A percentile compares a stretch with the other conserved stretches of the same genome.
Evolutionary conservation across 73 alveolate genomes (phyloP).

Genomic region (Uronychia binucleata): DNA sequence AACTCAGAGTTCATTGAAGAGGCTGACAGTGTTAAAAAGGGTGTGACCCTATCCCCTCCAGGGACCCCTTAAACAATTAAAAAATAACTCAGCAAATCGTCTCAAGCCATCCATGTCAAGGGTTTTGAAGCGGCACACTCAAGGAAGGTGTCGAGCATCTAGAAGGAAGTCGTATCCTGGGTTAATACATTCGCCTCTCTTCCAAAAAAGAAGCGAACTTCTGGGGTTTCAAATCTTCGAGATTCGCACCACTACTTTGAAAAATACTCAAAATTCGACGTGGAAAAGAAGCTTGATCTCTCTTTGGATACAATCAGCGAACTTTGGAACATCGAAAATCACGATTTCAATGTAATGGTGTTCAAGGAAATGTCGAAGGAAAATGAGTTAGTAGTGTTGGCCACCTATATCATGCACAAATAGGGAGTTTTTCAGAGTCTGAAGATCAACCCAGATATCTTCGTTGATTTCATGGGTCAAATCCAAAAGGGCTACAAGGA

Average conservation of each 20-base stretch:
- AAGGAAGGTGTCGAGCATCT: too few species aligned
- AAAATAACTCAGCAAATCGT: background rate
- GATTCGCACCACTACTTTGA: background rate
- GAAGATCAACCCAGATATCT: constrained; percentile 7
- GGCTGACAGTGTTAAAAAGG: background rate
- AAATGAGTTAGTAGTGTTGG: background rate
- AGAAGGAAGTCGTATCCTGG: background rate
- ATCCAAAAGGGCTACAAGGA: constrained; percentile 37
- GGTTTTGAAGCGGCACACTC: too few species aligned
- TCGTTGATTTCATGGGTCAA: background rate
- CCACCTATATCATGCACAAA: background rate
- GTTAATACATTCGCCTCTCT: background rate
- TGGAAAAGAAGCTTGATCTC: background rate
- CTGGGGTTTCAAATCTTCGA: background rate
- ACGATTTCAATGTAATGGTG: background rate
- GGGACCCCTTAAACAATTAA: background rate
- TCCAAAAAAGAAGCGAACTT: background rate
- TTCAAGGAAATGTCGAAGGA: background rate
- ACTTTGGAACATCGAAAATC: background rate
- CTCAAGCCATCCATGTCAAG: background rate
- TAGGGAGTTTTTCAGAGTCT: background rate
- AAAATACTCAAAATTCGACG: background rate
- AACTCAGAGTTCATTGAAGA: background rate
- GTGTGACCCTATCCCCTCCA: background rate
- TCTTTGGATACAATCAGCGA: background rate